Evolutionary conservation across 75 land plant species (phyloP).

Genomic region (Selaginella moellendorffii): DNA sequence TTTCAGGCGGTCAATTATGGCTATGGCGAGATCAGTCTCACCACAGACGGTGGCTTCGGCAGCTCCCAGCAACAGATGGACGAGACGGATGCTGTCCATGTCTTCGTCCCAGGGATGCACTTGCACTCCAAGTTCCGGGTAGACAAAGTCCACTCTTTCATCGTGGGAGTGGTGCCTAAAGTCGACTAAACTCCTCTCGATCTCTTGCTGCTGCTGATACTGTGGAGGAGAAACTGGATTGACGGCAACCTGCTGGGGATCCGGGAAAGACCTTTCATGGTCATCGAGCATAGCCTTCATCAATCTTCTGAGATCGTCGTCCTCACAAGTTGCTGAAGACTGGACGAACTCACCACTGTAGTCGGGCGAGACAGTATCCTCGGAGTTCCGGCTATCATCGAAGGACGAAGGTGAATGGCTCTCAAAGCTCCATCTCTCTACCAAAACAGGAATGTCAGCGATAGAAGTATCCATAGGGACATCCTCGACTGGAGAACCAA

Average conservation of each 20-base stretch:
- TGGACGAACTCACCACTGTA: no score
- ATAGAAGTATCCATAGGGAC: no score
- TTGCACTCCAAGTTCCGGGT: background rate
- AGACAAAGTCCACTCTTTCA: background rate
- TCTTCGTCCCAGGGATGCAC: background rate
- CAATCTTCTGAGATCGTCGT: background rate
- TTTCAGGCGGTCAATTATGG: background rate
- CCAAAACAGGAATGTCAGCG: no score
- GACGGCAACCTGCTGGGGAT: background rate
- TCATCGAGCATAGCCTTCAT: background rate
- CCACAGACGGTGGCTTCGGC: background rate
- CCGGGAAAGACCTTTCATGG: background rate
- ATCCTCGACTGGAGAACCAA: no score
- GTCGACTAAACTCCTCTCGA: background rate
- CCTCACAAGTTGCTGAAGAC: background rate
- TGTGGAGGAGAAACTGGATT: background rate
- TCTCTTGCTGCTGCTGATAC: no score
- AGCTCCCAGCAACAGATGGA: background rate
- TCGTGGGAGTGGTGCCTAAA: no score
- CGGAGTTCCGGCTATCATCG: no score
- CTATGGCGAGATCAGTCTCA: background rate
- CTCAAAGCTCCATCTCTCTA: no score
- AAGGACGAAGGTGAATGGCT: no score
- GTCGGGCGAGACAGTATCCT: no score
- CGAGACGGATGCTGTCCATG: background rate